phyloP scores from a whole-genome alignment of 169 alveolate species.

The Pseudocohnilembus persalinus region DNA sequence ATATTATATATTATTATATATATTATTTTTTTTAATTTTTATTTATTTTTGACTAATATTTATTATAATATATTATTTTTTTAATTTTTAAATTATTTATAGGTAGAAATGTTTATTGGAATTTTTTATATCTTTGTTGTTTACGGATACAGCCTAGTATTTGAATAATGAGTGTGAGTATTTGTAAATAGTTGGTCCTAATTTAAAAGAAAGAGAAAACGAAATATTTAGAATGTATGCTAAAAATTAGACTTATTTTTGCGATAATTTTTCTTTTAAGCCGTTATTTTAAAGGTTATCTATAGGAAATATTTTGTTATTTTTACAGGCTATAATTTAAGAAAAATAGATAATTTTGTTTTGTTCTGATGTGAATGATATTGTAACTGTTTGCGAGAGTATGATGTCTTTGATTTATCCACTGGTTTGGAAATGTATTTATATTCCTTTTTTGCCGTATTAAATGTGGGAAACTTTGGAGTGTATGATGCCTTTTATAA shows the following conservation, averaged over 20 bases:
- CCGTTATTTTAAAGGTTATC: constrained; percentile 14
- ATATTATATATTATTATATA: no score
- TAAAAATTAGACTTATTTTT: not conserved
- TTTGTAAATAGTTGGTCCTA: not conserved
- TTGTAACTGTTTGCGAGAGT: constrained; percentile 6
- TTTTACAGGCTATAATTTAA: not conserved
- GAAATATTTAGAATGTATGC: constrained; percentile 11
- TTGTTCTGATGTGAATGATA: constrained; percentile 19
- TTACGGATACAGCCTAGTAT: not conserved
- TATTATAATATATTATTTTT: no score
- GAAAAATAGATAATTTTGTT: constrained; percentile 16
- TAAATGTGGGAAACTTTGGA: not conserved
- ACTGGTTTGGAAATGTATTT: constrained; percentile 14
- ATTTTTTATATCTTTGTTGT: not conserved
- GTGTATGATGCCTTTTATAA: constrained; percentile 18
- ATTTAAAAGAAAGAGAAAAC: not conserved
- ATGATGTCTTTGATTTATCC: constrained; percentile 17
- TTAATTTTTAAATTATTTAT: no score
- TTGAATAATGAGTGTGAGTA: not conserved
- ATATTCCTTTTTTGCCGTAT: constrained; percentile 14
- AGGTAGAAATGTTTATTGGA: not conserved
- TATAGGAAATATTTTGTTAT: not conserved
- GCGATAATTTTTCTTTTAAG: constrained; percentile 6
- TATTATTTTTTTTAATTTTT: no score
- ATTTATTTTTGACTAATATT: no score